Percentiles rank a stretch among this genome's conserved stretches.
These are phyloP conservation scores for Schoenoplectus tabernaemontani DNA, from an alignment of 202 grass and related monocot species.

Conservation along the genomic window DNA sequence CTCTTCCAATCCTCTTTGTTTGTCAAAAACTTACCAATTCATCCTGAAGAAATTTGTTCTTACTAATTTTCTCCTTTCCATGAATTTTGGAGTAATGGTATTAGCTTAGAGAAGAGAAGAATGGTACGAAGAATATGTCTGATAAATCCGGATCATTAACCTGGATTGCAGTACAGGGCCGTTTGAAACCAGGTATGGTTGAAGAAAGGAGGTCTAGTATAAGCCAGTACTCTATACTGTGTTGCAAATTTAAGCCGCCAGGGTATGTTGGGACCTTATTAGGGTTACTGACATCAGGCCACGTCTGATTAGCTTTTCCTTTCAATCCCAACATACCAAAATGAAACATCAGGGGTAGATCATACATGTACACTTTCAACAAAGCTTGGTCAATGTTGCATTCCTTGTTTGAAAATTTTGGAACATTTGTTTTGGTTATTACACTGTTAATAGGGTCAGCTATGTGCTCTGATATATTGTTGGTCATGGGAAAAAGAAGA, in stretches of 20 bases:
- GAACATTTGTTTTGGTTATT: not conserved
- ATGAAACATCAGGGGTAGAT: constrained; percentile 66
- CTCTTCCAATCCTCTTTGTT: constrained; percentile 41
- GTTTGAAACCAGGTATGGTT: not conserved
- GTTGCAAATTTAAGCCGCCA: constrained; percentile 80
- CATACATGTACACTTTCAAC: constrained; percentile 64
- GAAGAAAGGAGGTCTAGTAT: constrained; percentile 65
- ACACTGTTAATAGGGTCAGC: not conserved
- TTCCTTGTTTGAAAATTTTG: not conserved
- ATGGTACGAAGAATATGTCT: constrained; percentile 75
- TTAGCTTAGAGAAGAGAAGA: constrained; percentile 88
- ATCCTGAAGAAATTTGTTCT: constrained; percentile 47
- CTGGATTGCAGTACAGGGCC: constrained; percentile 48
- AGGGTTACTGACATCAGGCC: constrained; percentile 49
- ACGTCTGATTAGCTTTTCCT: constrained; percentile 24
- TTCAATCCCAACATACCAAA: constrained; percentile 77
- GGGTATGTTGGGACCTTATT: constrained; percentile 53
- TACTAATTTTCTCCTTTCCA: constrained; percentile 34
- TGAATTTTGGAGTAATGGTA: constrained; percentile 59
- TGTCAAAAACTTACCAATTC: constrained; percentile 54
- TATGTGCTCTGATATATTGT: constrained; percentile 5
- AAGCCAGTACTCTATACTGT: constrained; percentile 89
- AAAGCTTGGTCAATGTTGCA: constrained; percentile 34
- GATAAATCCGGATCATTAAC: constrained; percentile 54
- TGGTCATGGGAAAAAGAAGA: constrained; percentile 20